Conservation (phyloP, 2,329 filamentous ascomycete genomes). For the Sclerotinia sclerotiorum region DNA sequence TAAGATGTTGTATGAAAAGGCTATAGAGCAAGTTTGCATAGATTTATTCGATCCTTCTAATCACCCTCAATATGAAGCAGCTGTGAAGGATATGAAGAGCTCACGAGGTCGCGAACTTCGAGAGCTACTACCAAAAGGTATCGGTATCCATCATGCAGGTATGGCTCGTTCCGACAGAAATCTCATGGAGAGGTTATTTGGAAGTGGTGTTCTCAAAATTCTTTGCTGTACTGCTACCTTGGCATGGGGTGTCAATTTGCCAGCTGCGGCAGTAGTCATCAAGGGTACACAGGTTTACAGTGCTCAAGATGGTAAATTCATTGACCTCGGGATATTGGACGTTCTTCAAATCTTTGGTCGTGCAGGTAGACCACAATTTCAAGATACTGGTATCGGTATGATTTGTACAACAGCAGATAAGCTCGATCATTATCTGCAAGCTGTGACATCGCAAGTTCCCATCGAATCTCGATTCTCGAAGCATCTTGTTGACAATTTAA, state of each 20-base stretch:
- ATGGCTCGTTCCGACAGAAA: slow-evolving; percentile 95
- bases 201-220: slow-evolving; percentile 89
- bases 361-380: slow-evolving; percentile 95
- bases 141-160: slow-evolving; percentile 94
- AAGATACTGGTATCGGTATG: slow-evolving; percentile 96
- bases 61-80: slow-evolving; percentile 78
- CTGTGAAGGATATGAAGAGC: slow-evolving; percentile 79
- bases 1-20: slow-evolving; percentile 81
- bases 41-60: slow-evolving; percentile 80
- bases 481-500: slow-evolving; percentile 93
- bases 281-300: slow-evolving; percentile 76
- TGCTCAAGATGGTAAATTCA: slow-evolving; percentile 92
- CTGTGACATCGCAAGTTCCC: slow-evolving; percentile 92
- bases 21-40: slow-evolving; percentile 72
- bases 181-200: slow-evolving; percentile 89
- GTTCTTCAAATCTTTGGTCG: slow-evolving; percentile 98
- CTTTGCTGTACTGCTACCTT: slow-evolving; percentile 97
- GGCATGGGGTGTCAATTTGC: slow-evolving; percentile 98
- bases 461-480: slow-evolving; percentile 97
- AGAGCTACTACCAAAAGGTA: slow-evolving; percentile 84
- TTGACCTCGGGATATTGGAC: slow-evolving; percentile 93
- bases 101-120: slow-evolving; percentile 84
- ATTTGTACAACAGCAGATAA: slow-evolving; percentile 97
- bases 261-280: slow-evolving; percentile 93
- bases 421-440: slow-evolving; percentile 83